These are phyloP conservation scores for Cyphellophora attinorum DNA, from an alignment of 2,329 filamentous ascomycete genomes.

Conservation along the genomic window DNA sequence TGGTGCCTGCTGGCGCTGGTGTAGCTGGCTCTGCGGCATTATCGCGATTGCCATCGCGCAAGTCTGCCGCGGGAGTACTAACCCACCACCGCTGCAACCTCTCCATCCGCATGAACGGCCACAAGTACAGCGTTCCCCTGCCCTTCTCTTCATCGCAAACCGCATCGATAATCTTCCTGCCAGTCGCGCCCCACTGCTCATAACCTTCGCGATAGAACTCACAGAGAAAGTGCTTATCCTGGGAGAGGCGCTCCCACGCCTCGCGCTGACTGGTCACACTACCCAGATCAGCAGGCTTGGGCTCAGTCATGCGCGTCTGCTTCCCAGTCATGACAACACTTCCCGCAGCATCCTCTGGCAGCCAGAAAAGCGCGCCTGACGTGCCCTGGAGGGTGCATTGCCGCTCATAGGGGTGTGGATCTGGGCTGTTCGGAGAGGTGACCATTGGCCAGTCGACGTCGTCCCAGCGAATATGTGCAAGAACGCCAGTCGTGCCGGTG, in stretches of 20 bases:
- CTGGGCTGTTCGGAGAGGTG: too few relatives aligned
- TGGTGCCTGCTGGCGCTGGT: conserved; percentile 38
- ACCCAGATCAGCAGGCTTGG: too few relatives aligned
- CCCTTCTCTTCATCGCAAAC: conserved; percentile 8
- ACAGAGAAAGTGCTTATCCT: conserved; percentile 19
- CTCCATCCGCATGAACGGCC: conserved; percentile 42
- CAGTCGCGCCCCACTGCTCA: conserved; percentile 23
- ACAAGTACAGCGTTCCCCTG: conserved; percentile 24
- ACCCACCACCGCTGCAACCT: conserved; percentile 38
- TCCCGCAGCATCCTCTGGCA: conserved; percentile 25
- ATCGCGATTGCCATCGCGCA: too few relatives aligned
- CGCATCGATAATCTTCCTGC: conserved; percentile 24
- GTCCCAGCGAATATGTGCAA: conserved; percentile 21
- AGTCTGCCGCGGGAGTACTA: too few relatives aligned
- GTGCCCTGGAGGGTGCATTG: conserved; percentile 26
- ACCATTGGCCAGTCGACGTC: conserved; percentile 7
- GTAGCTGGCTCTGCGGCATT: too few relatives aligned
- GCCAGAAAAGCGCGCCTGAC: conserved; percentile 27
- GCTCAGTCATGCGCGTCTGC: conserved; percentile 22
- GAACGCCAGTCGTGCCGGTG: conserved; percentile 35
- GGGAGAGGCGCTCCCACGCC: conserved; percentile 24
- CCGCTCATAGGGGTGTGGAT: conserved; percentile 15
- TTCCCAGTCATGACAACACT: conserved; percentile 25
- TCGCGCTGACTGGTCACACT: too few relatives aligned
- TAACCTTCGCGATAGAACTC: conserved; percentile 7